Evolutionary conservation across 2,329 filamentous ascomycete genomes (phyloP), one percentile per base, ranked within the genome.

Genomic region (Alternaria longipes): DNA sequence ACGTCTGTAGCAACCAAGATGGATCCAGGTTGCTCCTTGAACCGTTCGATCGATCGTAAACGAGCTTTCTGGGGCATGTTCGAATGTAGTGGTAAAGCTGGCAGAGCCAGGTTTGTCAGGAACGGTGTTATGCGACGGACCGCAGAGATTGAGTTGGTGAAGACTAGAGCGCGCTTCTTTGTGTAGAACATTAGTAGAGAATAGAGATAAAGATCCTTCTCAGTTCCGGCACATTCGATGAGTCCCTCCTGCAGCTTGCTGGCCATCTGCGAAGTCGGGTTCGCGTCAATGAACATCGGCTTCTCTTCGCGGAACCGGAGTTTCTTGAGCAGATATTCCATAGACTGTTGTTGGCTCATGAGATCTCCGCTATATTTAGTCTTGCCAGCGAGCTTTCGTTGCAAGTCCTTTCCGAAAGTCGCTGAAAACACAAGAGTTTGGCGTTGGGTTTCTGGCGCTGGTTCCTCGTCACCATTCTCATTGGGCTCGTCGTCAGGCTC

Each of bases 201-300:
- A 80, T 99, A 99, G 41, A 98, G 89, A 68, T 94, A 98, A 9
- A 99, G 87, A 78, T 99, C 95, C 87, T 99, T 99, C 76, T 99
- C 95, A 80, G 93, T 94, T 6, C 93, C 92, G 40, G 88, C 90
- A 73, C 95, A 99, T 80, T 98, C 93, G 30, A 99, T 87, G 41
- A 99, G 85, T 0, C 94, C 94, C 81, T 99, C 95, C 65, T 91
- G 92, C 6, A 99, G 83, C 2, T 89, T 88, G 18, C 90, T 85
- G 0, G 95, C 94, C 91, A 99, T 96, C 73, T 97, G 93, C 8
- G 89, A 90, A 0, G 91, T 83, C 0, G 95, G 95, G 72, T 97
- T 97, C 60, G 93, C 91, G 74, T 99, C 95, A 65, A 99, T 89
- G 72, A 96, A 97, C 70, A 91, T 93, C 3, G 95, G 95, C 68